Base-by-base conservation (phyloP, 805 yeast genomes). In the Wickerhamiella lipophila region DNA sequence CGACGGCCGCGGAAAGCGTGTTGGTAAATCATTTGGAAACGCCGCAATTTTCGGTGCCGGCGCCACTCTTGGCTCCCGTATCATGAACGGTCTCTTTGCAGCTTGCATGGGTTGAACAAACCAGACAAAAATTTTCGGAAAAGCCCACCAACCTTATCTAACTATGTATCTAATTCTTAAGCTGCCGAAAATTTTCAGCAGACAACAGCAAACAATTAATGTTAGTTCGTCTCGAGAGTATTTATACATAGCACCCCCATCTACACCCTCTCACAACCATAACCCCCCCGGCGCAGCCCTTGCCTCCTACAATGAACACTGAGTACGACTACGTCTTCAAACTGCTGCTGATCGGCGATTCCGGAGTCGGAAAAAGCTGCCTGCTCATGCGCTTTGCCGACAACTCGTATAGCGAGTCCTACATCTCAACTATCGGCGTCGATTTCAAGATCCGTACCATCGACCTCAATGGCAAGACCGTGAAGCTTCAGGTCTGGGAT, bases 321-420 rank as follows among this genome's bases (percentile, higher is more conserved):
- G 48, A 45, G 70, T 92, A 92, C 96, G 98, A 92, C 70, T 92
- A 87, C 66, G 76, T 92, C 63, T 92, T 92, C 73, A 92, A 92
- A 70, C 77, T 92, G 58, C 74, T 92, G 64, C 78, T 92, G 69
- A 92, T 92, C 61, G 98, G 98, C 53, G 96, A 92, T 68, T 89
- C 97, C 42, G 98, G 98, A 59, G 98, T 92, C 46, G 98, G 98
- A 54, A 92, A 92, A 67, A 87, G 96, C 6, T 92, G 97, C 75
- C 73, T 92, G 64, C 73, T 92, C 62, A 73, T 92, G 63, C 79
- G 98, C 68, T 92, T 92, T 65, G 95, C 96, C 47, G 98, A 92
- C 67, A 94, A 89, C 69, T 87, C 96, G 42, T 89, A 87, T 71
- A 87, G 96, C 41, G 94, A 88, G 60, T 95, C 92, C 60, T 92